Base-by-base conservation (phyloP, 306 rosid genomes). In the Betula pendula region DNA sequence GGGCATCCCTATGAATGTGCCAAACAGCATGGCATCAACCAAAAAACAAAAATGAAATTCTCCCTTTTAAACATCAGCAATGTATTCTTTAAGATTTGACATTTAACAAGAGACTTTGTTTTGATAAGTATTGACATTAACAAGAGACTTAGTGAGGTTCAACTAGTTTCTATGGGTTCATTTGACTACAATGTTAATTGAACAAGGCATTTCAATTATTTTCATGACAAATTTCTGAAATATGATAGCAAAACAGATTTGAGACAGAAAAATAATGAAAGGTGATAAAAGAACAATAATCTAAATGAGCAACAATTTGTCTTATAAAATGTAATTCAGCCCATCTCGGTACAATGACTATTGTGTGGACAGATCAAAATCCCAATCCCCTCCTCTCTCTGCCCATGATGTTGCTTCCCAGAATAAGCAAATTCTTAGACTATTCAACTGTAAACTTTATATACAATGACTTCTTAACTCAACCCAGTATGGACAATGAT, bases 1-100 rank as follows among this genome's bases (percentile, higher is more conserved):
- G 99, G 99, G 76, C 99, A 96, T 24, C 99, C 99, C 99, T 95
- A 74, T 13, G 75, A 52, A 80, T 65, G 77, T 63, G 70, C 51
- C 80, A 85, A 70, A 76, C 50, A 58, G 59, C 22, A 71, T 19
- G 65, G 55, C 24, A 73, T 79, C 71, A 50, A 68, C 82, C 51
- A 80, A 81, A 78, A 78, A 24, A 1, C 16, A 68, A 71, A 49
- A 40, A 50, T 40, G 11, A 75, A 45, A 62, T 8, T 29, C 53
- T 75, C 27, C 40, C 71, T 24, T 71, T 66, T 63, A 38, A 35
- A 66, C 12, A 55, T 45, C 12, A 45, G 27, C 48, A n/a, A 51
- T 29, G 33, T 13, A 72, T 20, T 19, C 49, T 15, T 15, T 29
- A 17, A 31, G 17, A 33, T 6, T 56, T 14, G n/a, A 56, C 16